These are phyloP conservation scores for Boletales sp. DNA, from an alignment of 768 basidiomycete genomes.

Conservation along the genomic window DNA sequence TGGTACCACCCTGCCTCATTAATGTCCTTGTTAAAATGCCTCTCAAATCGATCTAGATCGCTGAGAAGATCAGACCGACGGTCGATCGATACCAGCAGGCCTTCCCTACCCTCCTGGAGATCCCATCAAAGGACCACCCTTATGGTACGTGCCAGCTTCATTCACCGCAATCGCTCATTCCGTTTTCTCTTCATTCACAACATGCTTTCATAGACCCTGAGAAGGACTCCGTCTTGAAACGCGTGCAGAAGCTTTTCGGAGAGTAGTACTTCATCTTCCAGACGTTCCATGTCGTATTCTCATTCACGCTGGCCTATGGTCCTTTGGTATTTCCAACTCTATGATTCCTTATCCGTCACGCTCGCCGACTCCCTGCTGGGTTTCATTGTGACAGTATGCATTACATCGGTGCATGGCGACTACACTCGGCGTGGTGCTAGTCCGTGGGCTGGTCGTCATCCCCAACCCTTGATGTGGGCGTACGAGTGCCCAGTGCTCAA, in stretches of 20 bases:
- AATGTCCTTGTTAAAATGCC: slow-evolving; percentile 5
- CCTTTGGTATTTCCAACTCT: slow-evolving; percentile 5
- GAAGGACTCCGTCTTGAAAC: slow-evolving; percentile 93
- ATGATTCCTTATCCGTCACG: slow-evolving; percentile 6
- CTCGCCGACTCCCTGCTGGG: slow-evolving; percentile 21
- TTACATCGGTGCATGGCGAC: slow-evolving; percentile 19
- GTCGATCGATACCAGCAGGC: slow-evolving; percentile 95
- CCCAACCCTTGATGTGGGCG: slow-evolving; percentile 8
- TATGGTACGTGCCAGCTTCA: slow-evolving; percentile 61
- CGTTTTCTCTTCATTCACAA: slow-evolving; percentile 14
- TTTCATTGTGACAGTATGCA: slow-evolving; percentile 23
- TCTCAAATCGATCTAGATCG: slow-evolving; percentile 55
- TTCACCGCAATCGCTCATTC: not conserved
- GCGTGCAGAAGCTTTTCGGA: slow-evolving; percentile 94
- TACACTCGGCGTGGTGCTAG: slow-evolving; percentile 12
- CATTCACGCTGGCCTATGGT: slow-evolving; percentile 3
- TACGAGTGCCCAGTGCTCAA: slow-evolving; percentile 12
- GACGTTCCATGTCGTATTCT: slow-evolving; percentile 13
- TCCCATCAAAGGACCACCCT: slow-evolving; percentile 97
- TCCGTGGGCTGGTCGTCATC: slow-evolving; percentile 5
- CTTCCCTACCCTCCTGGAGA: slow-evolving; percentile 95
- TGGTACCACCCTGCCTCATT: not conserved
- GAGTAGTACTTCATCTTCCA: slow-evolving; percentile 49
- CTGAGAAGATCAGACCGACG: slow-evolving; percentile 93
- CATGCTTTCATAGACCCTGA: slow-evolving; percentile 66